phyloP scores from a whole-genome alignment of 257 asterid species.

The Voacanga thouarsii region DNA sequence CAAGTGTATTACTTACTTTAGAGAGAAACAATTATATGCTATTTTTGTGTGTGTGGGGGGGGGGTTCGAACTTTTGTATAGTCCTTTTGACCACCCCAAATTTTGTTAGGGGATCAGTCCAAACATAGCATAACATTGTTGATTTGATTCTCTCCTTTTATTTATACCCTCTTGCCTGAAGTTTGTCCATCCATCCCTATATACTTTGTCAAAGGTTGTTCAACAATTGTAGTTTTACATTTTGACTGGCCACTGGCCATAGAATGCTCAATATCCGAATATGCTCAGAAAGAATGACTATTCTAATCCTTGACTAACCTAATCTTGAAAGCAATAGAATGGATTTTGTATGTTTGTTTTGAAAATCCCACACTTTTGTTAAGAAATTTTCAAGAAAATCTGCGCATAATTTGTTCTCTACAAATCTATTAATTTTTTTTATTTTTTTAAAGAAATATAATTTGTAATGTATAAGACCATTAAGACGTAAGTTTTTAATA shows the following conservation, averaged over 20 bases:
- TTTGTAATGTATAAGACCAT: no score
- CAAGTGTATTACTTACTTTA: neutral
- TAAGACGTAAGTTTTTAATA: no score
- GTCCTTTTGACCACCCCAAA: neutral
- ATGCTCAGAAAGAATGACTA: slow-evolving; percentile 13
- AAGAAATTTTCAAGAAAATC: no score
- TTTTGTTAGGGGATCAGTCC: slow-evolving; percentile 9
- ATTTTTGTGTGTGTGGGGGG: no score
- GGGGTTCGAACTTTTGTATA: slow-evolving; percentile 6
- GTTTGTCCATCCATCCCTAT: slow-evolving; percentile 18
- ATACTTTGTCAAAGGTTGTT: slow-evolving; percentile 23
- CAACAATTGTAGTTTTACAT: neutral
- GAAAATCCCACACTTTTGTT: neutral
- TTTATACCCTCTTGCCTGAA: slow-evolving; percentile 3
- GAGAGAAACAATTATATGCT: neutral
- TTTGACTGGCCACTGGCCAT: slow-evolving; percentile 13
- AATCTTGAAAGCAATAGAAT: neutral
- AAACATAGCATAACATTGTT: neutral
- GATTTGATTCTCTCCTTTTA: slow-evolving; percentile 13
- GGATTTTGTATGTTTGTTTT: neutral
- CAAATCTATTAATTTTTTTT: no score
- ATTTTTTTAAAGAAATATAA: no score
- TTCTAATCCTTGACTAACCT: neutral
- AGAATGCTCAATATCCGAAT: slow-evolving; percentile 11
- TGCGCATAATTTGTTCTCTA: no score